A percentile compares a stretch with the other conserved stretches of the same genome.
phyloP scores from a whole-genome alignment of 2,329 filamentous ascomycete species.

The Diplodia corticola region DNA sequence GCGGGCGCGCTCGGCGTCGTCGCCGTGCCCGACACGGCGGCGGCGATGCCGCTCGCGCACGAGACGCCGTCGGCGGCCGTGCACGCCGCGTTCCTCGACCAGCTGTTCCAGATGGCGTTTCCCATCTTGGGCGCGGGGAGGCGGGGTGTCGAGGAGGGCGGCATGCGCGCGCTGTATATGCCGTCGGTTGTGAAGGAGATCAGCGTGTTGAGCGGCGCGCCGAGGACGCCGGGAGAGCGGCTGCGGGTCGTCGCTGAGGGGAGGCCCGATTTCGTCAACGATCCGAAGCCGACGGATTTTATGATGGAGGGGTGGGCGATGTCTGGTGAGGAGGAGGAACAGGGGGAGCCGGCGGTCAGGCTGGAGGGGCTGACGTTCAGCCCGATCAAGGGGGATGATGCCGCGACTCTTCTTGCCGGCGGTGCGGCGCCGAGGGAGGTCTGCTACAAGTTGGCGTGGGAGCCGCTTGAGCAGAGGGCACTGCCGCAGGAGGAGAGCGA shows the following conservation, averaged over 20 bases:
- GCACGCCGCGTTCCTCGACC: conserved; percentile 21
- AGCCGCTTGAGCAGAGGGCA: background rate
- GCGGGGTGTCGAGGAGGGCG: background rate
- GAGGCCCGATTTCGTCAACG: background rate
- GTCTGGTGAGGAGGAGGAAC: background rate
- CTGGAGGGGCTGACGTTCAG: conserved; percentile 3
- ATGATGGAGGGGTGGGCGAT: background rate
- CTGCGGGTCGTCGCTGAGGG: conserved; percentile 1
- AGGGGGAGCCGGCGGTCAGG: background rate
- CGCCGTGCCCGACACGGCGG: conserved; percentile 14
- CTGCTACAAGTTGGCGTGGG: conserved; percentile 20
- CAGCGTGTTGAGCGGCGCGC: background rate
- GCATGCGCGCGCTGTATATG: conserved; percentile 20
- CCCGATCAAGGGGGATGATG: conserved; percentile 4
- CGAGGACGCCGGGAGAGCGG: background rate
- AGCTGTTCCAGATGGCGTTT: conserved; percentile 19
- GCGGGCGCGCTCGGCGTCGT: background rate
- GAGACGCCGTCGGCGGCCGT: conserved; percentile 15
- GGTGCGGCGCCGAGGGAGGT: background rate
- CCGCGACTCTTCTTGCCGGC: background rate
- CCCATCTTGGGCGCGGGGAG: conserved; percentile 14
- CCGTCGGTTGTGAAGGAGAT: conserved; percentile 8
- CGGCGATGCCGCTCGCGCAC: conserved; percentile 3
- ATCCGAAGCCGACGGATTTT: conserved; percentile 13
- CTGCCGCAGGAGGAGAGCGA: background rate